Conservation (phyloP, 2,329 filamentous ascomycete genomes). For the Emmonsiellopsis sp. region DNA sequence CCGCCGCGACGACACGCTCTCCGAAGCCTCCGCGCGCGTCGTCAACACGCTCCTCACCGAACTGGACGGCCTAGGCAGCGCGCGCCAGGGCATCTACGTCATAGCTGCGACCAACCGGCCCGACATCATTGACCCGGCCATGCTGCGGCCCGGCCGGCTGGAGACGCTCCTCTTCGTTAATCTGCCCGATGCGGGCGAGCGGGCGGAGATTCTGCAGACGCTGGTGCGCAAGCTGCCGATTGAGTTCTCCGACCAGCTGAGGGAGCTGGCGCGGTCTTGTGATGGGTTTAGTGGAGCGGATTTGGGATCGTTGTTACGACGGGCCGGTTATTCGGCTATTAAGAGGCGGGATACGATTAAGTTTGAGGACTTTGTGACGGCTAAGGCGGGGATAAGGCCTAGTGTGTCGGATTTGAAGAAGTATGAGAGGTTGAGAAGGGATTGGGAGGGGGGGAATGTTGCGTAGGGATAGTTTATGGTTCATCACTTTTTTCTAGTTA, state of each 20-base stretch:
- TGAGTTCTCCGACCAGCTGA: conserved; percentile 46
- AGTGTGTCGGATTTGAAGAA: conserved; percentile 49
- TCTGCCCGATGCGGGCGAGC: conserved; percentile 65
- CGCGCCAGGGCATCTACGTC: conserved; percentile 78
- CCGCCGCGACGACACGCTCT: conserved; percentile 64
- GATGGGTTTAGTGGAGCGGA: conserved; percentile 67
- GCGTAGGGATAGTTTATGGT: neutral
- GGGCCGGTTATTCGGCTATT: conserved; percentile 50
- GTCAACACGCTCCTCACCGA: conserved; percentile 94
- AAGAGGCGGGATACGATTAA: conserved; percentile 39
- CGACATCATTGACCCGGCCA: conserved; percentile 92
- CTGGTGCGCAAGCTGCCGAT: conserved; percentile 43
- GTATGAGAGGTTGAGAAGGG: conserved; percentile 46
- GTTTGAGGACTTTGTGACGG: conserved; percentile 32
- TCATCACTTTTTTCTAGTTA: neutral
- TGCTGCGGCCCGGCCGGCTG: conserved; percentile 82
- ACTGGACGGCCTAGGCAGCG: conserved; percentile 69
- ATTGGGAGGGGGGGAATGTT: conserved; percentile 34
- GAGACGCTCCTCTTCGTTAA: conserved; percentile 86
- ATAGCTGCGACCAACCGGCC: conserved; percentile 92
- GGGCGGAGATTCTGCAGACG: conserved; percentile 76
- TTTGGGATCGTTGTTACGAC: conserved; percentile 48
- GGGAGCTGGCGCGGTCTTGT: conserved; percentile 61
- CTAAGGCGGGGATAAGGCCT: conserved; percentile 31
- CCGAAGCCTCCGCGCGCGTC: conserved; percentile 76